Base-by-base conservation (phyloP, 2,329 filamentous ascomycete species). In the Sarocladium brachiariae region DNA sequence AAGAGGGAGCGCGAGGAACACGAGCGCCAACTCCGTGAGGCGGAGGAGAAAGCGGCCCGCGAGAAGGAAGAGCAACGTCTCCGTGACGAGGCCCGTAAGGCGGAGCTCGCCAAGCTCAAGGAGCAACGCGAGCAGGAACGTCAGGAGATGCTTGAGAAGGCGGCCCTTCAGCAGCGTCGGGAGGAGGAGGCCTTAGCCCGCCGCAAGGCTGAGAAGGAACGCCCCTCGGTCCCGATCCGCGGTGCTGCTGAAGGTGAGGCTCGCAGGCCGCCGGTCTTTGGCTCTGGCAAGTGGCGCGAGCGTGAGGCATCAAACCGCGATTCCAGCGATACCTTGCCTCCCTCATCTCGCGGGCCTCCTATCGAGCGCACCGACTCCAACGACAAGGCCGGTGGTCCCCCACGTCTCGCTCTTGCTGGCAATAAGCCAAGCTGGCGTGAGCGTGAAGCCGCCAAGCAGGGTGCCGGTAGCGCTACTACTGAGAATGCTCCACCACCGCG, bases 161-260 rank as follows among this genome's bases (percentile, higher is more conserved):
- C 76, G 45, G 81, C 81, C 11, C 70, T 81, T 58, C 92, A 96
- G 70, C 83, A 81, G 59, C 81, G 89, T 63, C 84, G 88, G 66
- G 91, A 95, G 68, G 90, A 93, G 60, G 91, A 96, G 67, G 91
- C 89, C 14, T 82, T 91, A 69, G 86, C 86, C 57, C 82, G 86
- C 59, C 81, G 80, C 66, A 81, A 77, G 62, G 84, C 77, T 53
- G 81, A 81, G 67, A 88, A 81, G 69, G 79, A 78, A 61, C 71
- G 71, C 58, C 39, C 53, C 6, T 33, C 48, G 11, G 30, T 50
- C 11, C 46, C 46, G 5, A 27, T 50, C 5, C 50, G 54, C 13
- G 45, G 65, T n/a, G 67, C 70, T 48, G 67, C 71, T 38, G 38
- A 43, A 6, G n/a, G 34, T 37, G 65, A 67, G 48, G 59, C 55